These are phyloP conservation scores for Lycium barbarum DNA, from an alignment of 257 asterid species.

Conservation along the genomic window DNA sequence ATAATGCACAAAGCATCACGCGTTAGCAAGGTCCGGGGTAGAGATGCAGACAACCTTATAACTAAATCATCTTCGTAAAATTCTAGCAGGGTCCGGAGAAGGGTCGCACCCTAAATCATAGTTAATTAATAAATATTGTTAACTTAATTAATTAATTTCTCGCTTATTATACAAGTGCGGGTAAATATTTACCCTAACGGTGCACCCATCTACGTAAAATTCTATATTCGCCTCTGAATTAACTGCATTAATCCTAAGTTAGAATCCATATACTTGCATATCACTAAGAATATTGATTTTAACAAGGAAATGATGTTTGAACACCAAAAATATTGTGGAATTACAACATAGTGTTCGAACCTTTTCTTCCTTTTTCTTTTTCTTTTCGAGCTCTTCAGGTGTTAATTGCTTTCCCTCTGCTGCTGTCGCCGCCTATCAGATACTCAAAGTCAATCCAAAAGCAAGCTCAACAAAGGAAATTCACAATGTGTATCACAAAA, in stretches of 20 bases:
- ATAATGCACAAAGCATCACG: too few species aligned
- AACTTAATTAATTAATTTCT: too few species aligned
- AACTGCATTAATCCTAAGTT: not conserved
- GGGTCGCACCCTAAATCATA: too few species aligned
- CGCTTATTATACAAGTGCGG: too few species aligned
- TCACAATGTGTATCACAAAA: not conserved
- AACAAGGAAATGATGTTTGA: not conserved
- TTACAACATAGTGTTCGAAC: constrained; percentile 37
- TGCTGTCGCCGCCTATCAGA: constrained; percentile 34
- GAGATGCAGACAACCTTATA: too few species aligned
- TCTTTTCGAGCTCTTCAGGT: constrained; percentile 79
- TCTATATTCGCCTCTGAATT: too few species aligned
- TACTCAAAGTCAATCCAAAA: not conserved
- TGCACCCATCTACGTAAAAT: too few species aligned
- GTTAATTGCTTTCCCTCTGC: constrained; percentile 60
- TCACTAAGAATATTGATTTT: not conserved
- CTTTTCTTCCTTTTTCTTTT: constrained; percentile 96
- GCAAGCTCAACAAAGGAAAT: not conserved
- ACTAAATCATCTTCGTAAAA: too few species aligned
- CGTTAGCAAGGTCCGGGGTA: too few species aligned
- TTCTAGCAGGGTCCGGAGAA: too few species aligned
- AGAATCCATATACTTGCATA: not conserved
- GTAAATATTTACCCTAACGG: too few species aligned
- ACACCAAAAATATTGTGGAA: not conserved
- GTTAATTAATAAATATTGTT: too few species aligned